Conservation (phyloP, 1,284 basidiomycete genomes). For the Jaminaea rosea region DNA sequence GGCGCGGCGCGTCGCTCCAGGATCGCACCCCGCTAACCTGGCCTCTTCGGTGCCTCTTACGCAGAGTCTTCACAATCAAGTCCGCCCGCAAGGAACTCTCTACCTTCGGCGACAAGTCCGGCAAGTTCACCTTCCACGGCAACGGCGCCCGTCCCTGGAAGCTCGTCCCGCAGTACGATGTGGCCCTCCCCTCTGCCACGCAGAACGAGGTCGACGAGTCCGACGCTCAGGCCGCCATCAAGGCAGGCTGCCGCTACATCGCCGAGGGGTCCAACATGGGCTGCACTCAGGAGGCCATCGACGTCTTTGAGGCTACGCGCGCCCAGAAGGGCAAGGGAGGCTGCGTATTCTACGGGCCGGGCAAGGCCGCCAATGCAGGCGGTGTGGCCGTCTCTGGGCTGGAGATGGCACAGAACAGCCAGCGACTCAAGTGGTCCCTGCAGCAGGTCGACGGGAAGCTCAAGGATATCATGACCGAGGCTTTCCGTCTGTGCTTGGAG, state of each 20-base stretch:
- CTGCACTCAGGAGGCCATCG: conserved; percentile 57
- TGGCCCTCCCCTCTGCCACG: conserved; percentile 67
- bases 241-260: conserved; percentile 63
- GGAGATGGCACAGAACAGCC: conserved; percentile 64
- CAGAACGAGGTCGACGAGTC: conserved; percentile 67
- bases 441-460: conserved; percentile 64
- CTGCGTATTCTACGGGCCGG: conserved; percentile 29
- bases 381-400: conserved; percentile 58
- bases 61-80: conserved; percentile 53
- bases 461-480: conserved; percentile 66
- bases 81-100: conserved; percentile 57
- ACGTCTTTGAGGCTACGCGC: conserved; percentile 62
- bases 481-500: conserved; percentile 58
- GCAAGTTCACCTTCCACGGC: conserved; percentile 20
- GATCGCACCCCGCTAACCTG: too few relatives aligned
- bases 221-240: conserved; percentile 64
- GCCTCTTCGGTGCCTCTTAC: too few relatives aligned
- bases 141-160: conserved; percentile 62
- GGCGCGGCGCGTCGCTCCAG: too few relatives aligned
- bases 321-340: conserved; percentile 47
- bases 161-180: conserved; percentile 58
- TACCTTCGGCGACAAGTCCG: conserved; percentile 16
- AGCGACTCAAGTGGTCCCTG: conserved; percentile 59
- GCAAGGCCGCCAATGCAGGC: conserved; percentile 37
- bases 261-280: conserved; percentile 64